Base-by-base conservation (phyloP, 2,329 filamentous ascomycete species). In the Aspergillus sergii region DNA sequence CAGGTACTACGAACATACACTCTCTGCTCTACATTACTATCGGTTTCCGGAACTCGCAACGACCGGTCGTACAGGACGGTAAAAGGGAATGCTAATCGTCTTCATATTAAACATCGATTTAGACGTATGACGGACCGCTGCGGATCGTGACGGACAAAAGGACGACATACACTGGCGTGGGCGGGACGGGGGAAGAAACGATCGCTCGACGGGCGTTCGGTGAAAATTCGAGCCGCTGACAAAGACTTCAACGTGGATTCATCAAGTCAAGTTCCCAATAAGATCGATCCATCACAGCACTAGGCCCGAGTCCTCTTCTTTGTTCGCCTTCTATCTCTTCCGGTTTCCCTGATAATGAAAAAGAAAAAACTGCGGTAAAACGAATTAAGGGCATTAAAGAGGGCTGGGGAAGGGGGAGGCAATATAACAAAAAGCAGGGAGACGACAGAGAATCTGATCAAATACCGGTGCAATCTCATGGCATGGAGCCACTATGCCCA, bases 141-240 rank as follows among this genome's bases (percentile, higher is more conserved):
- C 62, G 68, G 36, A 69, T 71, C 68, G 68, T 54, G 61, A 65
- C 59, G 59, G 68, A 60, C 59, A 61, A 50, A 68, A 66, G 62
- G 71, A 72, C 67, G 71, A 69, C 50, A 65, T 61, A 64, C 30
- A 66, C 58, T 65, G 68, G 68, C 66, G 68, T 48, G 59, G 56
- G 53, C 64, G 58, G 51, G 59, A 32, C 39, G 39, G 19, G 16
- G 58, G 63, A 62, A 61, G 61, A 66, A 69, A 66, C 62, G 65
- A 63, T 68, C 64, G 67, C 65, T 68, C 69, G 70, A 69, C 66
- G 67, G 69, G 64, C 64, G 71, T 69, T 70, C 71, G 71, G 66
- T 43, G 56, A 64, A 60, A 62, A 67, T 67, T 69, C 66, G 68
- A 68, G 71, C 69, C 70, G 70, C 71, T 72, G 68, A 69, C 63